A percentile compares a stretch with the other conserved stretches of the same genome.
Conservation (phyloP, 2,329 filamentous ascomycete species). For the Aspergillus proliferans region DNA sequence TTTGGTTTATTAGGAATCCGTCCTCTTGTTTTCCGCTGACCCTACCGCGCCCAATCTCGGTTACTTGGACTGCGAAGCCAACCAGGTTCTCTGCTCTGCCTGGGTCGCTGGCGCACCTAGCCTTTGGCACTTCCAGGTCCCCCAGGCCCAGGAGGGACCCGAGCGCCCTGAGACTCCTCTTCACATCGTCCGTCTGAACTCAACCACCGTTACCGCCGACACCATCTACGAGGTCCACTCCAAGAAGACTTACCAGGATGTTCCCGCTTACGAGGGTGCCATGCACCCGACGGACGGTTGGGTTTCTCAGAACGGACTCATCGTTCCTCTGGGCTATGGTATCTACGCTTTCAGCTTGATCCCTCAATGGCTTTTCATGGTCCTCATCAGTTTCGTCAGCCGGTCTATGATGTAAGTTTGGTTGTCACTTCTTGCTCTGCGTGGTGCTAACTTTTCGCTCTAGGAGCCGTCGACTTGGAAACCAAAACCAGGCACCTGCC, state of each 20-base stretch:
- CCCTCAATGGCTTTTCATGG: slow-evolving; percentile 61
- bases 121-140: slow-evolving; percentile 54
- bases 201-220: slow-evolving; percentile 50
- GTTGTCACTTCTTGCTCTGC: neutral
- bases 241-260: slow-evolving; percentile 50
- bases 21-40: slow-evolving; percentile 48
- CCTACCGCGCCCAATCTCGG: slow-evolving; percentile 53
- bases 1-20: slow-evolving; percentile 40
- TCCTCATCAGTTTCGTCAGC: slow-evolving; percentile 55
- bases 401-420: slow-evolving; percentile 54
- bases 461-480: slow-evolving; percentile 25
- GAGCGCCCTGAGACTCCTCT: slow-evolving; percentile 48
- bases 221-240: slow-evolving; percentile 53
- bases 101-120: slow-evolving; percentile 54
- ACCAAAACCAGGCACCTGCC: slow-evolving; percentile 16
- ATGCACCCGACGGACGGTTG: slow-evolving; percentile 58
- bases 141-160: slow-evolving; percentile 47
- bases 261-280: slow-evolving; percentile 49
- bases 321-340: slow-evolving; percentile 50
- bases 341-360: slow-evolving; percentile 53
- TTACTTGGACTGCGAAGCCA: slow-evolving; percentile 53
- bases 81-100: slow-evolving; percentile 54
- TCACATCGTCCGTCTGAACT: slow-evolving; percentile 51
- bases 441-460: slow-evolving; percentile 6
- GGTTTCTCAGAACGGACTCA: slow-evolving; percentile 49